Evolutionary conservation across 31 red algal species (phyloP).

Genomic region (Bonnemaisonia californica): DNA sequence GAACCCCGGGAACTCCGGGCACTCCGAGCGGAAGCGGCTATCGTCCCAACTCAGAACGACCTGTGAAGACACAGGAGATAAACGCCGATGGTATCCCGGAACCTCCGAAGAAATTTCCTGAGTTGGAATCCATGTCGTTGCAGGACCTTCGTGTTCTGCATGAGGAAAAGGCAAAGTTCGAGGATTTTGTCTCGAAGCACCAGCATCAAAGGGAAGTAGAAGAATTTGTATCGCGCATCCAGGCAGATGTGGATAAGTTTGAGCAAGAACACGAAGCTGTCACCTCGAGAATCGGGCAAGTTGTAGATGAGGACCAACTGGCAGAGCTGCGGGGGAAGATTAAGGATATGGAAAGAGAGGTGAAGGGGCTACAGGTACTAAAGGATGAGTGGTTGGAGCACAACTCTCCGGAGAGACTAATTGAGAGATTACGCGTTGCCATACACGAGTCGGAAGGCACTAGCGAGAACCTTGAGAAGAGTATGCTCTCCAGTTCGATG

Average conservation of each 20-base stretch:
- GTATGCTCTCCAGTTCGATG: conserved; percentile 74
- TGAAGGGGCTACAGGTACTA: conserved; percentile 33
- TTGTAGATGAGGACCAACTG: conserved; percentile 38
- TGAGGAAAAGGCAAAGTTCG: conserved; percentile 60
- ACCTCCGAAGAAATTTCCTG: conserved; percentile 50
- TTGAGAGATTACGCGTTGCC: conserved; percentile 50
- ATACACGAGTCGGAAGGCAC: conserved; percentile 44
- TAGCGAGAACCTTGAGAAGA: conserved; percentile 42
- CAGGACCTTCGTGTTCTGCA: conserved; percentile 43
- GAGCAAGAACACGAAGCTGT: conserved; percentile 44
- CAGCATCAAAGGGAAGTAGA: conserved; percentile 58
- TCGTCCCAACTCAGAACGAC: too few species aligned
- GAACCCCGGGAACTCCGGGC: too few species aligned
- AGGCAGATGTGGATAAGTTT: conserved; percentile 47
- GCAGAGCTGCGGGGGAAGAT: conserved; percentile 35
- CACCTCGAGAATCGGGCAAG: conserved; percentile 43
- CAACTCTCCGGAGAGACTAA: conserved; percentile 58
- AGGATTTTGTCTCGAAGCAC: conserved; percentile 70
- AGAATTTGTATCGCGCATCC: conserved; percentile 26
- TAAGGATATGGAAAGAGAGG: conserved; percentile 40
- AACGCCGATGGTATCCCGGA: conserved; percentile 54
- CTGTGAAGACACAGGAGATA: background rate
- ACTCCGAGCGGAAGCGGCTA: too few species aligned
- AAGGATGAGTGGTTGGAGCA: conserved; percentile 68
- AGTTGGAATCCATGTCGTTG: conserved; percentile 54